phyloP scores from a whole-genome alignment of 78 protist species.

The Emiliania huxleyi region DNA sequence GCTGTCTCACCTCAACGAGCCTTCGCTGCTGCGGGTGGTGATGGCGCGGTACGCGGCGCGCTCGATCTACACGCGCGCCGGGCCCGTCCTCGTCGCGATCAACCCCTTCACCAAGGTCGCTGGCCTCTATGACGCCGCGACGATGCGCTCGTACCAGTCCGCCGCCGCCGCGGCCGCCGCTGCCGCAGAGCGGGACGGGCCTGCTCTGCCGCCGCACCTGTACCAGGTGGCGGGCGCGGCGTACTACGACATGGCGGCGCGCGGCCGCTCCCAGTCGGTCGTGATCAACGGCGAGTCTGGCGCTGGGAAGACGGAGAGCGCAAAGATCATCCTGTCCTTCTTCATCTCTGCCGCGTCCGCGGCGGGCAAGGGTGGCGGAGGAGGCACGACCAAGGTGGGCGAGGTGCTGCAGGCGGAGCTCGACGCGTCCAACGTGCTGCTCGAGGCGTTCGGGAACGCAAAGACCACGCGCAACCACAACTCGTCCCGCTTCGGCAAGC shows the following conservation, averaged over 20 bases:
- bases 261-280: not conserved
- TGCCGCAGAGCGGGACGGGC: not conserved
- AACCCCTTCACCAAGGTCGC: constrained; percentile 8
- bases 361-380: constrained; percentile 6
- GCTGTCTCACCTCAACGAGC: constrained; percentile 7
- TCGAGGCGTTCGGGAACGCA: constrained; percentile 86
- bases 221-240: not conserved
- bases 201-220: not conserved
- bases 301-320: constrained; percentile 76
- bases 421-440: constrained; percentile 46
- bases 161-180: not conserved
- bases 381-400: not conserved
- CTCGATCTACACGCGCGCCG: constrained; percentile 36
- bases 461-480: constrained; percentile 89
- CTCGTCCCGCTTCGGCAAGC: constrained; percentile 83
- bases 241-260: not conserved
- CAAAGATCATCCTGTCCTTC: constrained; percentile 60
- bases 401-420: constrained; percentile 27
- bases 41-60: not conserved
- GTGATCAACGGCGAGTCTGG: constrained; percentile 55
- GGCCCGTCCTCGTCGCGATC: constrained; percentile 70
- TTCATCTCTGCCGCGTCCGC: constrained; percentile 9
- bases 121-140: not conserved
- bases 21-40: not conserved
- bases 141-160: not conserved